Evolutionary conservation across 768 basidiomycete species (phyloP), one percentile per base, ranked within the genome.

Genomic region (Baorangia bicolor): DNA sequence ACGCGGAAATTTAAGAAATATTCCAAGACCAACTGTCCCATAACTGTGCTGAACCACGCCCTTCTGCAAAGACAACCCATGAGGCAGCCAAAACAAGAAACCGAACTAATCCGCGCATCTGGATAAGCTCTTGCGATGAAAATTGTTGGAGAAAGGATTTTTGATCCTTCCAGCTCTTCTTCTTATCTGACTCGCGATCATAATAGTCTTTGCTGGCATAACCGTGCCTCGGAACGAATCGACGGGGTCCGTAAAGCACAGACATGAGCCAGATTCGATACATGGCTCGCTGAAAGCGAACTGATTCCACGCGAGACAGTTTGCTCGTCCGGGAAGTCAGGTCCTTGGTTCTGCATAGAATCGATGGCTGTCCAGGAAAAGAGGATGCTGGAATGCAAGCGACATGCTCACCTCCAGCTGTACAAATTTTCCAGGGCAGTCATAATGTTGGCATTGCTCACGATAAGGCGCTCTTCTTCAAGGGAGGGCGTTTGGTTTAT

Each of bases 351-450:
- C 56, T 55, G 16, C 27, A 16, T 5, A 11, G 2, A 16, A 37
- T 40, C 6, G 6, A 20, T n/a, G n/a, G n/a, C n/a, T n/a, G n/a
- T n/a, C 38, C 20, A 16, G 8, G 27, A 11, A n/a, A 33, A 9
- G 14, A 3, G n/a, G 31, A 14, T 7, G 11, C n/a, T 5, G 7
- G 20, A 20, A 13, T 14, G 1, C 5, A 8, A 35, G 25, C 33
- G 34, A 56, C 11, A 37, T 41, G 69, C 77, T 63, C 20, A 72
- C 78, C 74, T 73, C 37, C 65, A 53, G 50, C 77, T 77, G 55
- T 73, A 79, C 12, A 77, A 38, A 30, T 71, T 64, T 54, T 77
- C 75, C 16, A 78, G 41, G 0, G 56, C 51, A 7, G 48, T 56
- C 11, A 73, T 67, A 5, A 63, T 51, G 9, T n/a, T 46, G 9